phyloP scores from a whole-genome alignment of 2,329 filamentous ascomycete genomes.

The Microascus cirrosus region DNA sequence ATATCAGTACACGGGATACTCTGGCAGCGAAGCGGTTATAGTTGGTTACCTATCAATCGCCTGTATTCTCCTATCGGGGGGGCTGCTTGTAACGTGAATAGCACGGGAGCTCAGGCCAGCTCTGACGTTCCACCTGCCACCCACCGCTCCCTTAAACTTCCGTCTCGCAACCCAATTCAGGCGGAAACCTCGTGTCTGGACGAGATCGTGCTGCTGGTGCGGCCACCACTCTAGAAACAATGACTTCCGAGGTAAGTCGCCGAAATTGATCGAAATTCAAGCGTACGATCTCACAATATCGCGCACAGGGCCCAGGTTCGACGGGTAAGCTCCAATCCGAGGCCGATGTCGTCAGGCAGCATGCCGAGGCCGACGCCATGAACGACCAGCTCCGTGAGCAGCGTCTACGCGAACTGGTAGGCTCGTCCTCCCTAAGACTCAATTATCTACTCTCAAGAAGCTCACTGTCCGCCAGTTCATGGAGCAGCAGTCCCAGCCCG shows the following conservation, averaged over 20 bases:
- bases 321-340: conserved; percentile 5
- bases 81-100: no score
- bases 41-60: no score
- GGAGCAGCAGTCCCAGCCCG: conserved; percentile 75
- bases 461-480: conserved; percentile 43
- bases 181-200: background rate
- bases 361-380: conserved; percentile 5
- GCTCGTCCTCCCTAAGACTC: background rate
- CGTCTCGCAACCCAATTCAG: background rate
- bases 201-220: background rate
- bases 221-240: background rate
- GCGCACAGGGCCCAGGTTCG: background rate
- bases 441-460: background rate
- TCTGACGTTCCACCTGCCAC: no score
- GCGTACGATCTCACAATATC: background rate
- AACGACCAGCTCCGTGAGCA: conserved; percentile 8
- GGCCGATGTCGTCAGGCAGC: conserved; percentile 7
- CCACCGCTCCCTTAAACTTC: no score
- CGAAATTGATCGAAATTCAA: background rate
- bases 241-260: background rate
- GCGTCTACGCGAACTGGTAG: conserved; percentile 8
- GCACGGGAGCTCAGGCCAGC: no score
- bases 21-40: no score
- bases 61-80: no score
- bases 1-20: no score